Conservation (phyloP, 225 moss, liverwort and hornwort species). For the Pseudoscleropodium purum region DNA sequence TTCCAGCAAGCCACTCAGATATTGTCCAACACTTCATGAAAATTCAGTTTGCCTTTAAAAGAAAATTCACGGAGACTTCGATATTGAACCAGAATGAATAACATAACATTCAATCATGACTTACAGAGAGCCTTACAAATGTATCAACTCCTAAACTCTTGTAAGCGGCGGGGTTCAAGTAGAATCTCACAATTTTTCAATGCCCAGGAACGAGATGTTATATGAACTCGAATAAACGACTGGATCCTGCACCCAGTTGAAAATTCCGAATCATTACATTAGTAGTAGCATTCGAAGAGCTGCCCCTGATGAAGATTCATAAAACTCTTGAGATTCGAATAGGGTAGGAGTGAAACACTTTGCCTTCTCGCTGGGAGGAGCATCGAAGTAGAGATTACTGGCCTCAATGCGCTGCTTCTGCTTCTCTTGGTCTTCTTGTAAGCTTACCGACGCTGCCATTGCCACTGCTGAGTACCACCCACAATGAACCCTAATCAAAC, state of each 20-base stretch:
- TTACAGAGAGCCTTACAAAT: neutral
- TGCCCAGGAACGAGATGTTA: conserved; percentile 87
- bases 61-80: neutral
- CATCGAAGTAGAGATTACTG: conserved; percentile 48
- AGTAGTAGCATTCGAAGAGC: neutral
- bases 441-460: conserved; percentile 30
- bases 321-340: neutral
- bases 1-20: neutral
- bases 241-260: conserved; percentile 55
- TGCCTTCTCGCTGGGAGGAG: conserved; percentile 39
- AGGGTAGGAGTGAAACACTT: neutral
- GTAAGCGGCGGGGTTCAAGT: neutral
- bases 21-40: neutral
- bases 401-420: conserved; percentile 39
- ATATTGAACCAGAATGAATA: neutral
- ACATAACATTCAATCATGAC: neutral
- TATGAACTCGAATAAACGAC: conserved; percentile 76
- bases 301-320: neutral
- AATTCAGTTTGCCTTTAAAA: neutral
- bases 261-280: neutral
- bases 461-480: neutral
- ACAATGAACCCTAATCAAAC: neutral
- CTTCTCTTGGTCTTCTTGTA: conserved; percentile 20
- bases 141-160: neutral
- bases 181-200: conserved; percentile 82